These are phyloP conservation scores for Cryptococcus sp. DNA, from an alignment of 1,284 basidiomycete genomes.

Conservation along the genomic window DNA sequence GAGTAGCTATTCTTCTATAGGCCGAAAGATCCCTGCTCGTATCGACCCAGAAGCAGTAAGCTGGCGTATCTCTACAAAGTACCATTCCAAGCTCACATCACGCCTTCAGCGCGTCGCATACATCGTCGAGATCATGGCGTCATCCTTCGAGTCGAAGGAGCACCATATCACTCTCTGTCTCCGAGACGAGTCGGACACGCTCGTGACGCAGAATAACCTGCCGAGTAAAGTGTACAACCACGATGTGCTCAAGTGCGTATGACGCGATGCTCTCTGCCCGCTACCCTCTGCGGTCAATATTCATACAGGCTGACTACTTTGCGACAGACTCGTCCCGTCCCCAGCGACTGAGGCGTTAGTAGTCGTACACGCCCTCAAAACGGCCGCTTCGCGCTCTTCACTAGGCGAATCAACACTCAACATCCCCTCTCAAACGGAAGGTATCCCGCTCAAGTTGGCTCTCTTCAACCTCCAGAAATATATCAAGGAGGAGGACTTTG, in stretches of 20 bases:
- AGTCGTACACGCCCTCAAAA: conserved; percentile 40
- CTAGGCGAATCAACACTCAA: conserved; percentile 18
- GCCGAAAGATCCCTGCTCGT: conserved; percentile 45
- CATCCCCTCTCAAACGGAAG: conserved; percentile 16
- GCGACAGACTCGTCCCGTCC: conserved; percentile 41
- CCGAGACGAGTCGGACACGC: conserved; percentile 80
- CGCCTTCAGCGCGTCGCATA: conserved; percentile 39
- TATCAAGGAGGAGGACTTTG: conserved; percentile 88
- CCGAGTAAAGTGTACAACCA: conserved; percentile 78
- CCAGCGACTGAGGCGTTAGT: conserved; percentile 45
- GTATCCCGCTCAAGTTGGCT: conserved; percentile 52
- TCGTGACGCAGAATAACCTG: conserved; percentile 86
- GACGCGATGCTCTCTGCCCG: neutral
- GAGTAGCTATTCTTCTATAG: conserved; percentile 18
- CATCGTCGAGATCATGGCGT: conserved; percentile 51
- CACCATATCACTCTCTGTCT: conserved; percentile 78
- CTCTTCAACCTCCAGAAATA: conserved; percentile 76
- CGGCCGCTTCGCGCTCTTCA: conserved; percentile 15
- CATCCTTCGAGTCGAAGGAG: conserved; percentile 73
- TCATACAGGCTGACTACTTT: conserved; percentile 2
- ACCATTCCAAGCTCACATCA: neutral
- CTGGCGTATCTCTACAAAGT: neutral
- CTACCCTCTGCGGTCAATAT: neutral
- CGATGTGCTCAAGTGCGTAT: conserved; percentile 72
- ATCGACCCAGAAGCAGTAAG: conserved; percentile 51